Evolutionary conservation across 768 basidiomycete genomes (phyloP).

Genomic region (Leccinum disarticulatum): DNA sequence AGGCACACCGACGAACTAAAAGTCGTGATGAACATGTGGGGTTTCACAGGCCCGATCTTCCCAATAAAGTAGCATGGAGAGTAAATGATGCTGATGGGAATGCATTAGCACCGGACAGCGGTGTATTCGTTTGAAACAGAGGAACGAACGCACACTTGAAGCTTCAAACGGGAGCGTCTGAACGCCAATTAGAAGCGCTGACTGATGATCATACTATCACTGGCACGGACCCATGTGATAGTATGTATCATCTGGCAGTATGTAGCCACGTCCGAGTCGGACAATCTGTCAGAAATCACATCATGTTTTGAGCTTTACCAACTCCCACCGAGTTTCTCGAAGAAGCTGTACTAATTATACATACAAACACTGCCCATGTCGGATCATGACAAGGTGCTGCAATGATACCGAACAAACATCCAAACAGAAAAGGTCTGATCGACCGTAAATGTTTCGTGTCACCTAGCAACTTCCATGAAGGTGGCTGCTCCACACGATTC

Average conservation of each 20-base stretch:
- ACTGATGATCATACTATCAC: background rate
- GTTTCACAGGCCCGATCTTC: background rate
- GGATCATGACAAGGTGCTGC: too few species aligned
- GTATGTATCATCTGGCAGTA: background rate
- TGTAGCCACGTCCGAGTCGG: background rate
- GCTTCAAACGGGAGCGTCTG: background rate
- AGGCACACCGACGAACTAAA: background rate
- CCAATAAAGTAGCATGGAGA: conserved; percentile 6
- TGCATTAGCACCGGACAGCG: background rate
- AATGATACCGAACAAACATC: background rate
- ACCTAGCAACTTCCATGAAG: too few species aligned
- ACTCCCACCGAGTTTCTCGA: background rate
- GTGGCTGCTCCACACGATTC: background rate
- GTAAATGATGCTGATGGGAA: background rate
- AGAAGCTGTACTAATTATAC: background rate
- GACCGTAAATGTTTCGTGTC: background rate
- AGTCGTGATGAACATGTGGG: background rate
- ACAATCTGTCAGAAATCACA: background rate
- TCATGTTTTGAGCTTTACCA: background rate
- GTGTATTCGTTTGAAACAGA: background rate
- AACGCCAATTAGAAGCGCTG: background rate
- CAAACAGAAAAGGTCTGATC: background rate
- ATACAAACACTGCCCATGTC: background rate
- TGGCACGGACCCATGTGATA: background rate
- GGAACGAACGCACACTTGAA: background rate